Evolutionary conservation across 192 early-diverging fungal genomes (phyloP).

Genomic region (Backusella australiensis): DNA sequence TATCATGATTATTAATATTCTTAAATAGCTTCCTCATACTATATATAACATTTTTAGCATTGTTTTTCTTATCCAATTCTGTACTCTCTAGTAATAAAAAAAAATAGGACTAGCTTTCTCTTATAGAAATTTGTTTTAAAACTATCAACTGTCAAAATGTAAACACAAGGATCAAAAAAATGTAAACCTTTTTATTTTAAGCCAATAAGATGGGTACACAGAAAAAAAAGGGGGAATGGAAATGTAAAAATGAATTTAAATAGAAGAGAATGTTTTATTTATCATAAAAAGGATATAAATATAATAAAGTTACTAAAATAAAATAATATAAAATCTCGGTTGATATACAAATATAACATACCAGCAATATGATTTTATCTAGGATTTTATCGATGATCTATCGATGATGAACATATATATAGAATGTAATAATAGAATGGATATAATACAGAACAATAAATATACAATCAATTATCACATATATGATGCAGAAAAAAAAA

Average conservation of each 20-base stretch:
- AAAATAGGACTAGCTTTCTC: not conserved
- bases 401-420: no score
- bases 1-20: conserved; percentile 14
- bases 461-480: no score
- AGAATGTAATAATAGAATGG: no score
- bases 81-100: not conserved
- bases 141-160: not conserved
- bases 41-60: not conserved
- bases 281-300: not conserved
- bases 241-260: not conserved
- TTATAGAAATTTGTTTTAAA: not conserved
- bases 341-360: not conserved
- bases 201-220: not conserved
- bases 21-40: conserved; percentile 6
- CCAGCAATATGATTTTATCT: not conserved
- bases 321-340: no score
- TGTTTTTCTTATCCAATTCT: not conserved
- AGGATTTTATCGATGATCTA: no score
- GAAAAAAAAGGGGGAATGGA: not conserved
- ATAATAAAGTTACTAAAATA: not conserved
- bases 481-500: no score
- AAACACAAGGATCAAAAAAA: not conserved
- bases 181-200: not conserved
- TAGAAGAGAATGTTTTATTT: not conserved
- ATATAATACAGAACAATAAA: no score